These are phyloP conservation scores for Starmera stellimalicola DNA, from an alignment of 1,139 yeast species.

Conservation along the genomic window DNA sequence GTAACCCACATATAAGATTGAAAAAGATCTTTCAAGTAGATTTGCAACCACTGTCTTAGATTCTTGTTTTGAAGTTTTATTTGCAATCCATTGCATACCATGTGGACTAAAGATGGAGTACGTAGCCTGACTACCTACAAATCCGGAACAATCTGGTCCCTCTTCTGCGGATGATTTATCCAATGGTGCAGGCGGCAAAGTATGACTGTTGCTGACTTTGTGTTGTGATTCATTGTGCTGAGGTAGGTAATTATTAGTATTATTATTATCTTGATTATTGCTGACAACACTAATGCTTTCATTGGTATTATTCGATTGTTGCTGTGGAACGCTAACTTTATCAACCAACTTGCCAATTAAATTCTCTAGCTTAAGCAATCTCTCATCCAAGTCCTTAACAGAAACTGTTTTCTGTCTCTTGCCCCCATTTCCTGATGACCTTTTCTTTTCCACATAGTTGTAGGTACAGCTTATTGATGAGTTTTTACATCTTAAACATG, in stretches of 20 bases:
- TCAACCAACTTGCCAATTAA: constrained; percentile 2
- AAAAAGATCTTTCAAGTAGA: constrained; percentile 14
- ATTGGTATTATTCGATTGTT: constrained; percentile 1
- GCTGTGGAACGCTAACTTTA: not conserved
- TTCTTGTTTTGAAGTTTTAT: constrained; percentile 18
- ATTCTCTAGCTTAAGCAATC: not conserved
- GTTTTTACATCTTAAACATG: constrained; percentile 34
- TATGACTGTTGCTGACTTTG: no score
- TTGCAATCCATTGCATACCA: constrained; percentile 29
- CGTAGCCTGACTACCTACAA: constrained; percentile 17
- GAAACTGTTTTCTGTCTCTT: not conserved
- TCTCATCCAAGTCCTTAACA: not conserved
- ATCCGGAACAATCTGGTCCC: no score
- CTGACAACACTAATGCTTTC: not conserved
- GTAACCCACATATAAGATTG: constrained; percentile 15
- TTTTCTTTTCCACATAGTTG: constrained; percentile 6
- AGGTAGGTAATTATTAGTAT: constrained; percentile 10
- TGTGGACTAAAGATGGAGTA: constrained; percentile 27
- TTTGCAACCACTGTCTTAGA: constrained; percentile 11
- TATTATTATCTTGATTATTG: not conserved
- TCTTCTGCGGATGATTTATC: constrained; percentile 23
- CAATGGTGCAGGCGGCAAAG: constrained; percentile 18
- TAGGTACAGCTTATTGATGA: constrained; percentile 26
- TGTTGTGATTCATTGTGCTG: no score
- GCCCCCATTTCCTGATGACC: constrained; percentile 1